Percentiles rank a stretch among this genome's conserved stretches.
phyloP scores from a whole-genome alignment of 768 basidiomycete genomes.

The Lentinula sp. region DNA sequence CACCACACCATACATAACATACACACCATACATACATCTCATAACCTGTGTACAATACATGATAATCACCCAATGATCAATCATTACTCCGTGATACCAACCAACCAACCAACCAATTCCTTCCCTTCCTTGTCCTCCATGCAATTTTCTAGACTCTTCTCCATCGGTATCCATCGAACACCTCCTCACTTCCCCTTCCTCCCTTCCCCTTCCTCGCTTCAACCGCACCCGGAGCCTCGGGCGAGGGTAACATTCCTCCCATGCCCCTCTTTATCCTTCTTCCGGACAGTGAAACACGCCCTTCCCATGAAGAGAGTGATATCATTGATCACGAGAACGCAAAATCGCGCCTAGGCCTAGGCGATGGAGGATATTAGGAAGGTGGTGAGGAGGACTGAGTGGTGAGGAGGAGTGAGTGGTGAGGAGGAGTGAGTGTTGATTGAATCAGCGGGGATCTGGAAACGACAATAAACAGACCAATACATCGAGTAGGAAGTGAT shows the following conservation, averaged over 20 bases:
- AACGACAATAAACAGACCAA: neutral
- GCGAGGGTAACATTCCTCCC: constrained; percentile 43
- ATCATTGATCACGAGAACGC: constrained; percentile 74
- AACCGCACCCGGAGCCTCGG: constrained; percentile 5
- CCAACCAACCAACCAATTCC: too few relatives aligned
- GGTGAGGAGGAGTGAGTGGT: constrained; percentile 57
- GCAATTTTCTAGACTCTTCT: too few relatives aligned
- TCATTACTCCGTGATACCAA: too few relatives aligned
- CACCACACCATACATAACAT: too few relatives aligned
- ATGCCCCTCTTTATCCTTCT: constrained; percentile 65
- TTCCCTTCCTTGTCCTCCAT: too few relatives aligned
- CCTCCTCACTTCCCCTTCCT: too few relatives aligned
- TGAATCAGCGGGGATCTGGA: constrained; percentile 72
- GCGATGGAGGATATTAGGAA: constrained; percentile 60
- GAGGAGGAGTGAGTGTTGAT: too few relatives aligned
- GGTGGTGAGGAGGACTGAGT: constrained; percentile 69
- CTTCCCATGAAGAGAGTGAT: constrained; percentile 92
- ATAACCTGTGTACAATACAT: too few relatives aligned
- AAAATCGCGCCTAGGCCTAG: constrained; percentile 78
- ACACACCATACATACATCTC: too few relatives aligned
- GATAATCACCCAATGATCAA: too few relatives aligned
- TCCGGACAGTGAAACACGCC: constrained; percentile 89
- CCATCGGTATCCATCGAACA: too few relatives aligned
- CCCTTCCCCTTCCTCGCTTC: neutral
- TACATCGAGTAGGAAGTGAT: neutral